Conservation (phyloP, 805 yeast species). For the Wickerhamiella hasegawae region DNA sequence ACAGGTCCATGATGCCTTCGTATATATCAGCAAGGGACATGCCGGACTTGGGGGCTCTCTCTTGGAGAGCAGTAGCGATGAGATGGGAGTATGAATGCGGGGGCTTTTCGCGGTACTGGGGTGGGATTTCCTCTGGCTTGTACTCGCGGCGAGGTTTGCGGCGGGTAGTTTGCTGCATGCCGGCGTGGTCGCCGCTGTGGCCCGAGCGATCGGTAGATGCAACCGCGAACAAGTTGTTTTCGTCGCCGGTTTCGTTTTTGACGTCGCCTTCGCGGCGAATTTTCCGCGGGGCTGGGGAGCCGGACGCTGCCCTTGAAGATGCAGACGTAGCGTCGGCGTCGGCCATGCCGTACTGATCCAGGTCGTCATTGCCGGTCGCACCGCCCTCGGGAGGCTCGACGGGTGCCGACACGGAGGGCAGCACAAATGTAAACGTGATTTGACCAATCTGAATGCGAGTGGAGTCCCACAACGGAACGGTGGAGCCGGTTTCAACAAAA, state of each 20-base stretch:
- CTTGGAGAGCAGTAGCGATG: constrained; percentile 62
- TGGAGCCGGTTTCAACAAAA: constrained; percentile 79
- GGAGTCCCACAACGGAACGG: constrained; percentile 72
- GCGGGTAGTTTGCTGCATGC: constrained; percentile 1
- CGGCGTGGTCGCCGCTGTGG: constrained; percentile 1
- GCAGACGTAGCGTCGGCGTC: not conserved
- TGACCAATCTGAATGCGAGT: constrained; percentile 78
- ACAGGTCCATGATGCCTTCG: constrained; percentile 69
- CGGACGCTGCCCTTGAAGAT: not conserved
- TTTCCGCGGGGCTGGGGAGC: not conserved
- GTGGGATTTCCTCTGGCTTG: constrained; percentile 74
- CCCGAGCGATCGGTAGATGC: constrained; percentile 6
- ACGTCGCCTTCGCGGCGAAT: not conserved
- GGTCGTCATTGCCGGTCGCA: constrained; percentile 3
- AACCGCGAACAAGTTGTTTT: constrained; percentile 16
- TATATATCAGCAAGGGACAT: constrained; percentile 74
- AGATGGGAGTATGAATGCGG: constrained; percentile 63
- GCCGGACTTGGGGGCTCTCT: constrained; percentile 51
- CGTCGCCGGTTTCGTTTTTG: constrained; percentile 8
- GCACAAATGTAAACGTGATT: constrained; percentile 70
- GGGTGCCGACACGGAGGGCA: constrained; percentile 42
- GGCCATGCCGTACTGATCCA: constrained; percentile 3
- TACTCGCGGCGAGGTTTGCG: constrained; percentile 39
- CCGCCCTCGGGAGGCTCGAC: constrained; percentile 5
- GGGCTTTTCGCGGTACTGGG: constrained; percentile 73